Evolutionary conservation across 352 stramenopile genomes (phyloP), one percentile per base, ranked within the genome.

Genomic region (Globisporangium middletonii): DNA sequence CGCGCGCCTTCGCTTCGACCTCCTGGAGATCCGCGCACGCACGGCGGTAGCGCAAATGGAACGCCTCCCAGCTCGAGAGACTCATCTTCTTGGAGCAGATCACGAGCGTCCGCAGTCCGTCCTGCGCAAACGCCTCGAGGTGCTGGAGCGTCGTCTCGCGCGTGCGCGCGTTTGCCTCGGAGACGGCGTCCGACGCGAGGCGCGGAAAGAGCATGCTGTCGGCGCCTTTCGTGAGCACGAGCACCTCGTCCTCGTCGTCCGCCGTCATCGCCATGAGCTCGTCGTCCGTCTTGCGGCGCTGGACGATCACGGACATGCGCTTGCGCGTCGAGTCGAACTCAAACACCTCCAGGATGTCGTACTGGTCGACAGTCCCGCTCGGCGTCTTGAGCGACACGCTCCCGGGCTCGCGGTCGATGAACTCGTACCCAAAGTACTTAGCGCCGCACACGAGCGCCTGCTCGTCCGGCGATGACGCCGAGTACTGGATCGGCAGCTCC

Each of bases 291-390:
- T 84, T 88, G 0, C 69, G 75, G 37, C 78, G 74, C 55, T 89
- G 75, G 1, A 96, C 78, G n/a, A 94, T 71, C 7, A 94, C 83
- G 0, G 83, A 84, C 85, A 96, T 96, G 7, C 86, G 77, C 66
- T 96, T 96, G 37, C 86, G 72, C 16, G 75, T 87, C 15, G 80
- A 96, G 62, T 97, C 88, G 60, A 98, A 98, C 62, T 96, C 89
- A 44, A 98, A 97, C 13, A 97, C 89, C 60, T 96, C 89, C 6
- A 98, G 66, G 8, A 98, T 79, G 50, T 97, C 75, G 63, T 95
- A 97, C 53, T 77, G 61, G 19, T 89, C 80, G n/a, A 87, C 43
- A 0, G 60, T 50, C 0, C 75, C 81, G 19, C 84, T 67, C 0
- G 79, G 78, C 13, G 68, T 88, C 53, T 89, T 86, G 35, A 91